Conservation (phyloP, 2,329 filamentous ascomycete species). For the Exophiala lecanii-corni region DNA sequence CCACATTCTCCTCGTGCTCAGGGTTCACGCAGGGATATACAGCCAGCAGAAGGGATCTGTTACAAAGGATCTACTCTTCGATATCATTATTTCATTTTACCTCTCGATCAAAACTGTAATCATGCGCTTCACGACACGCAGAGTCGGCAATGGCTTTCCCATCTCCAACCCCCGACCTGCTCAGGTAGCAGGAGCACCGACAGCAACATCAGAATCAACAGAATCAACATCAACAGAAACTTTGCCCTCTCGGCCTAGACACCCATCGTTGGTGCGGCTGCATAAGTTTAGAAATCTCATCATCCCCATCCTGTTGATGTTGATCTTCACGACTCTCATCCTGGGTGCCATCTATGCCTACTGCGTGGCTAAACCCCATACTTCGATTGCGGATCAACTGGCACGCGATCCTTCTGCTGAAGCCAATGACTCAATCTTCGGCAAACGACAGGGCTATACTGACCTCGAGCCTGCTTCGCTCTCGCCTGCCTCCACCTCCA, state of each 20-base stretch:
- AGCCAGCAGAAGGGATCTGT: too few species aligned
- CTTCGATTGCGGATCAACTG: constrained; percentile 16
- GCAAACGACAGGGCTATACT: constrained; percentile 6
- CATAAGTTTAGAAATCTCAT: constrained; percentile 18
- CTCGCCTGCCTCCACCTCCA: not conserved
- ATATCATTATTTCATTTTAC: too few species aligned
- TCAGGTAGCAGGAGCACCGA: not conserved
- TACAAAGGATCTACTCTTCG: too few species aligned
- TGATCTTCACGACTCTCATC: constrained; percentile 24
- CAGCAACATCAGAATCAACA: not conserved
- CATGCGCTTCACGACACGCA: constrained; percentile 17
- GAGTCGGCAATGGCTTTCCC: constrained; percentile 13
- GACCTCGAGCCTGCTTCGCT: not conserved
- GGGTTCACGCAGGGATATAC: too few species aligned
- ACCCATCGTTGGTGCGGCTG: constrained; percentile 11
- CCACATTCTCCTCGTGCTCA: too few species aligned
- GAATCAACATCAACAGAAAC: not conserved
- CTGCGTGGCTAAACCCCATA: constrained; percentile 25
- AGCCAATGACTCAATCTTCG: constrained; percentile 17
- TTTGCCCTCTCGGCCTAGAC: constrained; percentile 6
- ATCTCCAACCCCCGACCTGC: constrained; percentile 11
- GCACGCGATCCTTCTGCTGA: constrained; percentile 14
- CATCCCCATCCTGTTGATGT: constrained; percentile 18
- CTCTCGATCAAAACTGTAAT: not conserved
- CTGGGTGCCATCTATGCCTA: constrained; percentile 25